Conservation (phyloP, 495 filamentous ascomycete species). For the Xylaria grammica region DNA sequence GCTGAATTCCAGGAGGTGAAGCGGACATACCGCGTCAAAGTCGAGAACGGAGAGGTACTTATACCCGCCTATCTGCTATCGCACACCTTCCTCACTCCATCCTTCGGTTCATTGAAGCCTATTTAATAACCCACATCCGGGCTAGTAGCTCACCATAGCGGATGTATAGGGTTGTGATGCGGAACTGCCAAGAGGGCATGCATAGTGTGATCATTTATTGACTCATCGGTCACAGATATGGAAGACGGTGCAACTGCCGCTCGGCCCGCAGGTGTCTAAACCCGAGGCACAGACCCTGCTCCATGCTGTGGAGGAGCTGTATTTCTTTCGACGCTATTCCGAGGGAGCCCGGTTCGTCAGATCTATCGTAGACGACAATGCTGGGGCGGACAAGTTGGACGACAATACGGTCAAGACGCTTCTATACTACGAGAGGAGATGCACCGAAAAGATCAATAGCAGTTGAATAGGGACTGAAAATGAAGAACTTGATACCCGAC, state of each 20-base stretch:
- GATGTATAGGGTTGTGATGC: too few species aligned
- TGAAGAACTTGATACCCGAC: neutral
- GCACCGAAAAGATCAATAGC: constrained; percentile 26
- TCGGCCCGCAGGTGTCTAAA: constrained; percentile 39
- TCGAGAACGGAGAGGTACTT: constrained; percentile 54
- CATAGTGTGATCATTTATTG: neutral
- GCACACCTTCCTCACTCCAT: neutral
- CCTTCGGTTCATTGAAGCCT: neutral
- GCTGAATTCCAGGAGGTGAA: constrained; percentile 46
- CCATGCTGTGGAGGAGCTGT: constrained; percentile 62
- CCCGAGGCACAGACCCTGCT: constrained; percentile 52
- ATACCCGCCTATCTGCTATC: neutral
- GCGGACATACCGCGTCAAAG: constrained; percentile 42
- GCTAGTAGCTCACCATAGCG: too few species aligned
- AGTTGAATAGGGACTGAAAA: neutral
- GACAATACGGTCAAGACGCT: constrained; percentile 41
- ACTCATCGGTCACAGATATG: constrained; percentile 40
- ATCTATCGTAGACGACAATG: constrained; percentile 36
- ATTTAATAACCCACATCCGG: too few species aligned
- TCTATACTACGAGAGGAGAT: constrained; percentile 42
- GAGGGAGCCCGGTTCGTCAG: constrained; percentile 46
- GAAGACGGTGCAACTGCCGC: constrained; percentile 46
- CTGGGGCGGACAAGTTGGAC: constrained; percentile 37
- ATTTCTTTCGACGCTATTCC: constrained; percentile 55
- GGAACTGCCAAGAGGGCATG: too few species aligned